Conservation (phyloP, 164 flowering plant genomes). For the Macadamia integrifolia region DNA sequence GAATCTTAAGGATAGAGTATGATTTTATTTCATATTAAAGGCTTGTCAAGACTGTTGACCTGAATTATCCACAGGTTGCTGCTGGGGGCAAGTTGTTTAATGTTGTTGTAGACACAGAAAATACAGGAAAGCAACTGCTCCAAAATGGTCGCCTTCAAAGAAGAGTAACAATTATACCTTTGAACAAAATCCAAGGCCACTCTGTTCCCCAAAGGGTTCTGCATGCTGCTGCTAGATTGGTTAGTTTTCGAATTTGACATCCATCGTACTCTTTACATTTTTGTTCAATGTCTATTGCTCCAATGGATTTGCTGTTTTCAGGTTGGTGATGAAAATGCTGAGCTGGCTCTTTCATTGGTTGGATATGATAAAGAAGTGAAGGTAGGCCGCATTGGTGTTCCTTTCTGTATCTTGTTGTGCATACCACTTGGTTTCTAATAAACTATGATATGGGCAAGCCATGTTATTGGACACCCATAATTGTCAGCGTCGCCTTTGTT, state of each 20-base stretch:
- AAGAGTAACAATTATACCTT: constrained; percentile 91
- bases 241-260: constrained; percentile 26
- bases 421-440: background rate
- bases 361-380: constrained; percentile 81
- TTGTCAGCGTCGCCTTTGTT: too few relatives aligned
- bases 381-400: constrained; percentile 27
- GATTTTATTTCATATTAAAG: too few relatives aligned
- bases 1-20: too few relatives aligned
- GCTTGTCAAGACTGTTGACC: too few relatives aligned
- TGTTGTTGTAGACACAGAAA: constrained; percentile 93
- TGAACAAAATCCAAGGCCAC: constrained; percentile 75
- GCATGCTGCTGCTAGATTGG: constrained; percentile 70
- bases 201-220: constrained; percentile 51
- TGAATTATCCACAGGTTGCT: constrained; percentile 50
- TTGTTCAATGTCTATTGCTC: background rate
- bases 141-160: constrained; percentile 77
- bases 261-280: background rate
- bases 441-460: too few relatives aligned
- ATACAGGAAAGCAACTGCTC: constrained; percentile 82
- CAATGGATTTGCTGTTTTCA: constrained; percentile 23
- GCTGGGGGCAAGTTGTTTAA: constrained; percentile 93
- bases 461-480: too few relatives aligned
- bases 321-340: constrained; percentile 92
- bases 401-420: background rate
- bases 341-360: constrained; percentile 86